A percentile compares a stretch with the other conserved stretches of the same genome.
Conservation (phyloP, 352 stramenopile species). For the Pythium oligandrum region DNA sequence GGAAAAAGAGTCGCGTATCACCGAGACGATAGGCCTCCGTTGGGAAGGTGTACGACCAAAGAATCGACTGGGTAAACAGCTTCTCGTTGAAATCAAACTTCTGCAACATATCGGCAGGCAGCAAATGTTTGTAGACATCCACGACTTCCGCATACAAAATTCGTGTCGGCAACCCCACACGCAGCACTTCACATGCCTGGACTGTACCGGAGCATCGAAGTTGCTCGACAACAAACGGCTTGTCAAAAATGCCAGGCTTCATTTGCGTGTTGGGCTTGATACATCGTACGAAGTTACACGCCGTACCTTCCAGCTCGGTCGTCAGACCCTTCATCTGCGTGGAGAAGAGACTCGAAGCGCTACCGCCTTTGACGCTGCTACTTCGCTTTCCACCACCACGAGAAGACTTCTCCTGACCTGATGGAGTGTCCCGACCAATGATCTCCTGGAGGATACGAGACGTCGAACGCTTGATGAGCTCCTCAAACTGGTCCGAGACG, state of each 20-base stretch:
- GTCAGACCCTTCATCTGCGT: conserved; percentile 86
- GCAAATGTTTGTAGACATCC: conserved; percentile 69
- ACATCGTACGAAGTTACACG: conserved; percentile 93
- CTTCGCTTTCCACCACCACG: conserved; percentile 40
- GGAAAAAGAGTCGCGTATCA: conserved; percentile 81
- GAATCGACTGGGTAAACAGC: conserved; percentile 81
- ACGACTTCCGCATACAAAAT: conserved; percentile 85
- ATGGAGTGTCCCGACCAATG: conserved; percentile 37
- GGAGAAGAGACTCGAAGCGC: conserved; percentile 66
- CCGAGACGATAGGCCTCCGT: conserved; percentile 72
- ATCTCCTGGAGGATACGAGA: conserved; percentile 73
- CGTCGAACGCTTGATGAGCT: conserved; percentile 75
- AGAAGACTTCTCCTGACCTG: conserved; percentile 35
- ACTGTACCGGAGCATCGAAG: conserved; percentile 68
- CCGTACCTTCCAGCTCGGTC: conserved; percentile 77
- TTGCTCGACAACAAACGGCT: conserved; percentile 72
- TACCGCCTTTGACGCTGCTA: conserved; percentile 36
- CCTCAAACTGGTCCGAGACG: conserved; percentile 85
- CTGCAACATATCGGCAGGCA: conserved; percentile 58
- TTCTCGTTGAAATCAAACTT: conserved; percentile 82
- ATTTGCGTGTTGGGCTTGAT: conserved; percentile 96
- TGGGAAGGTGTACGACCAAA: conserved; percentile 74
- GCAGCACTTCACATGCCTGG: conserved; percentile 78
- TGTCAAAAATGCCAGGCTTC: conserved; percentile 77
- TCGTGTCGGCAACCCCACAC: conserved; percentile 75